Conservation (phyloP, 345 rosid genomes). For the Erodium maritimum region DNA sequence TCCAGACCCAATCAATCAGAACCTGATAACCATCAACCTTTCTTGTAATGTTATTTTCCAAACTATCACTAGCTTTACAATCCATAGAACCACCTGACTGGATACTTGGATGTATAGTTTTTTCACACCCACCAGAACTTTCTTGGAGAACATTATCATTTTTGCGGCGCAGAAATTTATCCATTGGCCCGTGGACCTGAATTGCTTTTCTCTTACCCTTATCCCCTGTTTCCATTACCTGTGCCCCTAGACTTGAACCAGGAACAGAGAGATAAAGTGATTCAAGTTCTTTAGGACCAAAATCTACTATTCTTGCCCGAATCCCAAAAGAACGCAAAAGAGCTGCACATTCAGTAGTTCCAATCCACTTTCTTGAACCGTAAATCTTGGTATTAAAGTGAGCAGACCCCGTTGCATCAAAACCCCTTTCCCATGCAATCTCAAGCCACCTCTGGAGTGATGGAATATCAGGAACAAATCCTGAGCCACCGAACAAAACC, state of each 20-base stretch:
- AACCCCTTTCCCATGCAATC: conserved; percentile 68
- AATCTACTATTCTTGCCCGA: conserved; percentile 63
- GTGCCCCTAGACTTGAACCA: conserved; percentile 29
- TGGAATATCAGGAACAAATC: conserved; percentile 61
- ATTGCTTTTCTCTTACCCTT: conserved; percentile 22
- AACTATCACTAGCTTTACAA: conserved; percentile 4
- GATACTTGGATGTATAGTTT: conserved; percentile 1
- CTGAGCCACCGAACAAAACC: conserved; percentile 47
- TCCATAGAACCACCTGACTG: conserved; percentile 8
- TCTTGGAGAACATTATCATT: conserved; percentile 9
- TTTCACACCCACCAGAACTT: conserved; percentile 3
- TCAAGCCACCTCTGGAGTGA: conserved; percentile 77
- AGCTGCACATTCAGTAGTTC: conserved; percentile 74
- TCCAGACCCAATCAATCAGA: conserved; percentile 76
- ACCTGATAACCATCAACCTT: conserved; percentile 25
- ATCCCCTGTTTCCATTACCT: background rate
- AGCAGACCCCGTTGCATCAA: conserved; percentile 47
- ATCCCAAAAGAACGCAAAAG: conserved; percentile 67
- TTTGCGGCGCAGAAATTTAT: conserved; percentile 29
- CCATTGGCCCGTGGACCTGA: conserved; percentile 57
- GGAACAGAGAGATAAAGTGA: conserved; percentile 53
- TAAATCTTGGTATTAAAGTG: conserved; percentile 40
- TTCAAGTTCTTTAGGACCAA: conserved; percentile 47
- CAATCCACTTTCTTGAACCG: conserved; percentile 50
- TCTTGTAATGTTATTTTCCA: conserved; percentile 10